These are phyloP conservation scores for Butyriboletus appendiculatus DNA, from an alignment of 1,284 basidiomycete species.

Conservation along the genomic window DNA sequence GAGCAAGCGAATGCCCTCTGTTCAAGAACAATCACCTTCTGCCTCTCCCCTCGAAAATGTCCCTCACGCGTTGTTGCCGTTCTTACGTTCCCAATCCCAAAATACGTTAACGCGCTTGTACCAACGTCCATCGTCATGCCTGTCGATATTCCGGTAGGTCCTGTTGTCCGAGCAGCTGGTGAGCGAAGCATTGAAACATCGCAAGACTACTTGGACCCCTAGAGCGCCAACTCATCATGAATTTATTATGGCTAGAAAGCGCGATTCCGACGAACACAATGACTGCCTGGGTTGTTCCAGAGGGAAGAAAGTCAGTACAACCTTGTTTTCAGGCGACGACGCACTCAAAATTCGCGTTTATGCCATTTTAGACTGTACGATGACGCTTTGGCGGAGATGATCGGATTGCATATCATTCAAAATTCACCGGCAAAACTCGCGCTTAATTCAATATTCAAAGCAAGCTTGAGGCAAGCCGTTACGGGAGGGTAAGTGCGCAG, in stretches of 20 bases:
- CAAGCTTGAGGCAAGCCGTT: slow-evolving; percentile 82
- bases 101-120: slow-evolving; percentile 85
- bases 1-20: slow-evolving; percentile 23
- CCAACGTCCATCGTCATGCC: slow-evolving; percentile 87
- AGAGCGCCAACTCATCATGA: slow-evolving; percentile 90
- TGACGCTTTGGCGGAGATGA: slow-evolving; percentile 64
- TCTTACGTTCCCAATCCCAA: slow-evolving; percentile 86
- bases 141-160: slow-evolving; percentile 84
- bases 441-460: slow-evolving; percentile 79
- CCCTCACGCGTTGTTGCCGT: slow-evolving; percentile 71
- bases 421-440: slow-evolving; percentile 60
- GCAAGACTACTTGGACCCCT: slow-evolving; percentile 81
- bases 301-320: slow-evolving; percentile 63
- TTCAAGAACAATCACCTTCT: slow-evolving; percentile 20
- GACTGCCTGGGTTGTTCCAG: slow-evolving; percentile 81
- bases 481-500: slow-evolving; percentile 77
- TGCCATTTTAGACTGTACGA: slow-evolving; percentile 63
- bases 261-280: slow-evolving; percentile 72
- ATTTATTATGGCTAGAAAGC: slow-evolving; percentile 88
- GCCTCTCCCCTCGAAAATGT: slow-evolving; percentile 18
- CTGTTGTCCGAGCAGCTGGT: slow-evolving; percentile 2
- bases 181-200: slow-evolving; percentile 17
- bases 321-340: slow-evolving; percentile 13
- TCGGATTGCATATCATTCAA: slow-evolving; percentile 75
- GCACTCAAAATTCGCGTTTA: slow-evolving; percentile 4